Evolutionary conservation across 371 early-diverging fungal genomes (phyloP).

Genomic region (Mortierella sp.): DNA sequence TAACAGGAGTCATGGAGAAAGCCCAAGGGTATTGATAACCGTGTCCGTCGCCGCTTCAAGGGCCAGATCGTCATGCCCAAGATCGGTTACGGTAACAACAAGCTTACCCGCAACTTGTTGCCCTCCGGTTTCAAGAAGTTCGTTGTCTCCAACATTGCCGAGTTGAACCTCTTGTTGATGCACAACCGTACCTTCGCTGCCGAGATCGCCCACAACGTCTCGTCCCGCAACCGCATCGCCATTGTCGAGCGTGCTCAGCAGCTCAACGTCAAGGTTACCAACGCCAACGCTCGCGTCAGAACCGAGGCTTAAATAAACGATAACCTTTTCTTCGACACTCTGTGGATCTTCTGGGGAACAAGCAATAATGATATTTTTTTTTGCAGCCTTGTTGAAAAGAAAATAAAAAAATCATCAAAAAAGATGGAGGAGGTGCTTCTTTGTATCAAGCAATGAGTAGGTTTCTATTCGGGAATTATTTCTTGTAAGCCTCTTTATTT

Average conservation of each 20-base stretch:
- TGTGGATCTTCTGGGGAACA: neutral
- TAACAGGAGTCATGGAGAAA: conserved; percentile 98
- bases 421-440: conserved; percentile 18
- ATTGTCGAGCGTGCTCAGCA: conserved; percentile 98
- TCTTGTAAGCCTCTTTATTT: neutral
- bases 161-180: conserved; percentile 98
- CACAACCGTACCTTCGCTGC: conserved; percentile 99
- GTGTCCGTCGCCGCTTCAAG: conserved; percentile 98
- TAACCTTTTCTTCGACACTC: conserved; percentile 2
- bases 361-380: conserved; percentile 15
- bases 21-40: conserved; percentile 99
- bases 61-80: conserved; percentile 99
- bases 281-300: conserved; percentile 96
- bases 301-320: conserved; percentile 80
- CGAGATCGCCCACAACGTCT: conserved; percentile 99
- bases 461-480: no score
- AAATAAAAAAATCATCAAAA: conserved; percentile 28
- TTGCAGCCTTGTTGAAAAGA: conserved; percentile 12
- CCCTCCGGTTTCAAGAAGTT: conserved; percentile 99
- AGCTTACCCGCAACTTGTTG: conserved; percentile 95
- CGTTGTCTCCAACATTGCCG: conserved; percentile 94
- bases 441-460: neutral
- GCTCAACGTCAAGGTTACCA: conserved; percentile 98
- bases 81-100: conserved; percentile 99
- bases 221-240: conserved; percentile 96